Evolutionary conservation across 2,329 filamentous ascomycete genomes (phyloP), one percentile per base, ranked within the genome.

Genomic region (Aureobasidium namibiae): DNA sequence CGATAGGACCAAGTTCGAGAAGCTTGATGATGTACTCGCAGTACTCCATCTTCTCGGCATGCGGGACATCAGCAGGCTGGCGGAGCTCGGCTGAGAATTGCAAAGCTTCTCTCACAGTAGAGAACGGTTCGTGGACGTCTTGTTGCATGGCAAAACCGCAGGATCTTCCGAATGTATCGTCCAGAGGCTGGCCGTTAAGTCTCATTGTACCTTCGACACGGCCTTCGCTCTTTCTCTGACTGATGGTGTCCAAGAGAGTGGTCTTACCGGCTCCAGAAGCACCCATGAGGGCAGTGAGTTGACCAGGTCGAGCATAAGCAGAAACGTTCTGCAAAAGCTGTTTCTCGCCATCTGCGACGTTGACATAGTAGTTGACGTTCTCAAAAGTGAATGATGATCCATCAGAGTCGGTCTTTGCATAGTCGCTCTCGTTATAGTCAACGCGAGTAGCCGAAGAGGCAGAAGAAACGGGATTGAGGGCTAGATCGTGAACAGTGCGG

Each of bases 211-310:
- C 85, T 0, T 82, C 84, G 10, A 87, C 78, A 1, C 87, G 80
- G 10, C 85, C 85, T 66, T 83, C 80, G 0, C 76, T 80, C 0
- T 79, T 82, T 14, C 86, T 75, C 59, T 82, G 77, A 0, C 82
- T 81, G 3, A 85, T 78, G 38, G 66, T 67, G 67, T 85, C 90
- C 18, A 91, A 76, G 34, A 97, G 83, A 13, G 89, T 82, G 0
- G 92, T 97, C 78, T 97, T 99, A 67, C 92, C 92, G 49, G 84
- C 82, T 64, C 86, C 88, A 57, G 86, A 85, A 16, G 92, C 90
- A 1, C 92, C 94, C 56, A 92, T 72, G 44, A 96, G 81, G 10
- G 76, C 78, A 4, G 77, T 83, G n/a, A 83, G 72, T 1, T 76
- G 79, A 2, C 80, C 81, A 10, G 81, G 81, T 62, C 80, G 82